Conservation (phyloP, 2,329 filamentous ascomycete genomes). For the Pyrenochaeta sp. region DNA sequence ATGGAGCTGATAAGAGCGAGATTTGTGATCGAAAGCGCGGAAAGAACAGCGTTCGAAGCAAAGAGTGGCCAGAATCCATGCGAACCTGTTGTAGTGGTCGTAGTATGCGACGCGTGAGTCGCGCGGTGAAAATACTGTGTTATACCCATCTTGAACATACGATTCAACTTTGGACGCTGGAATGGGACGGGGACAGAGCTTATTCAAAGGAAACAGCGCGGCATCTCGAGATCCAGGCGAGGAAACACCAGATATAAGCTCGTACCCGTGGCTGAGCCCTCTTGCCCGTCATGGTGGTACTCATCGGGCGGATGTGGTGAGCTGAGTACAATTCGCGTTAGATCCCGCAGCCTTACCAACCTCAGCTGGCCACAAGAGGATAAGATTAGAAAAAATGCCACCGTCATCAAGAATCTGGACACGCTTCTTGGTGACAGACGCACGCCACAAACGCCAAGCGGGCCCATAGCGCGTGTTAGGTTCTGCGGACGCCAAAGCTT, state of each 20-base stretch:
- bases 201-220: neutral
- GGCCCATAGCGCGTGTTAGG: neutral
- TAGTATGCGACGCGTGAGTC: slow-evolving; percentile 7
- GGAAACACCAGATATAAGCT: slow-evolving; percentile 12
- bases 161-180: neutral
- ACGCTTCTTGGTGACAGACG: neutral
- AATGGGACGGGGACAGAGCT: neutral
- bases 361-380: slow-evolving; percentile 10
- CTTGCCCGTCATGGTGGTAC: slow-evolving; percentile 20
- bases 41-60: slow-evolving; percentile 33
- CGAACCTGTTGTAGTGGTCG: slow-evolving; percentile 8
- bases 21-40: slow-evolving; percentile 40
- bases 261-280: slow-evolving; percentile 16
- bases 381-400: slow-evolving; percentile 17
- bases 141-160: slow-evolving; percentile 14
- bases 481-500: slow-evolving; percentile 1
- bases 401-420: slow-evolving; percentile 6
- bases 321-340: slow-evolving; percentile 18
- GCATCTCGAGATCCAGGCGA: neutral
- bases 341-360: slow-evolving; percentile 19
- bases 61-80: slow-evolving; percentile 29
- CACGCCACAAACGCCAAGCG: neutral
- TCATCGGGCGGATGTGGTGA: slow-evolving; percentile 16
- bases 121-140: slow-evolving; percentile 8
- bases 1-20: slow-evolving; percentile 43